Evolutionary conservation across 139 green algal species (phyloP), one percentile per base, ranked within the genome.

Genomic region (Ettlia oleoabundans): DNA sequence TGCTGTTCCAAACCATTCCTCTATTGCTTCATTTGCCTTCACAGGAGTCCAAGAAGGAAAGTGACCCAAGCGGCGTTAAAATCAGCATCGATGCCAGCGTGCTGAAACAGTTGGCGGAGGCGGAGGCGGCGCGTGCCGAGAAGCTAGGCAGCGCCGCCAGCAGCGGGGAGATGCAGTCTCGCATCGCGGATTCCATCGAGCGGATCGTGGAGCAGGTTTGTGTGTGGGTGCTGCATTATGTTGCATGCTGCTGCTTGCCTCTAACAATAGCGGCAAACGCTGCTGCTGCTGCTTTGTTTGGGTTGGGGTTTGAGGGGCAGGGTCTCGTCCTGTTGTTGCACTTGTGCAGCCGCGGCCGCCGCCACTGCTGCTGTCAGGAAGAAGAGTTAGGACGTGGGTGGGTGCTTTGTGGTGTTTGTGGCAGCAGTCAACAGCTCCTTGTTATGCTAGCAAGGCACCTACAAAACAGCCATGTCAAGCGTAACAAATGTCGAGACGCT

Each of bases 41-140:
- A 40, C 63, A 65, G 42, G 21, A 64, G 41, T 6, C 30, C 22
- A 71, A 82, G 64, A 32, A 52, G 1, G 35, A 41, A 18, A n/a
- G 43, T 1, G 41, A n/a, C 10, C n/a, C 63, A n/a, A n/a, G n/a
- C 35, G 24, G 2, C 5, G 24, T 26, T 37, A 58, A 70, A 22
- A 51, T 83, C 8, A 76, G 53, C 55, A 74, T 92, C 22, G 81
- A 81, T 30, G 77, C 88, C n/a, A 72, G 82, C 3, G 86, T 91
- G 28, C 66, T 91, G 35, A 71, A 65, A 33, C 33, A 55, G 18
- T 32, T 91, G 26, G 87, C 87, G 30, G 81, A 91, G 70, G 87
- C 87, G 4, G 87, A 91, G 72, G 80, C 87, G 7, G 51, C 80
- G 42, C 80, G 84, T 10, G 84, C 80, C 21, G 68, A 51, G 35